A percentile compares a stretch with the other conserved stretches of the same genome.
These are phyloP conservation scores for Coriaria nepalensis DNA, from an alignment of 306 rosid genomes.

Conservation along the genomic window DNA sequence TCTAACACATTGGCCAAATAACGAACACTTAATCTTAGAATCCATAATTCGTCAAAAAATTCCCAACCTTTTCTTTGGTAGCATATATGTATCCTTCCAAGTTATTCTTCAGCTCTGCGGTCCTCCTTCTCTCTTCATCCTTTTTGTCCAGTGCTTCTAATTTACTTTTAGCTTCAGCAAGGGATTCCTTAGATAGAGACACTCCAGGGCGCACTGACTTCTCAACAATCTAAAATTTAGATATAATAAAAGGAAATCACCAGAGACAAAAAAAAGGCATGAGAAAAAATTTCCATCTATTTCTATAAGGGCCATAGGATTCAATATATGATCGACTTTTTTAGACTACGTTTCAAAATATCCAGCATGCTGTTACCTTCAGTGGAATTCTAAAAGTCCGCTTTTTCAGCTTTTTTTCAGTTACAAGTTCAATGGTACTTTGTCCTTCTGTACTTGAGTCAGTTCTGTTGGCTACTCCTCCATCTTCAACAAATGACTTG, in stretches of 20 bases:
- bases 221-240: slow-evolving; percentile 46
- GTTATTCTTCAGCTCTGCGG: slow-evolving; percentile 83
- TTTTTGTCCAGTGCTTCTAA: slow-evolving; percentile 68
- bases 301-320: background rate
- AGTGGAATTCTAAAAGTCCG: slow-evolving; percentile 75
- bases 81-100: slow-evolving; percentile 84
- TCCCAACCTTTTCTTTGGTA: slow-evolving; percentile 83
- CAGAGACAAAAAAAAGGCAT: slow-evolving; percentile 5
- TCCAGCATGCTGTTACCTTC: slow-evolving; percentile 40
- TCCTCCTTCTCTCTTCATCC: slow-evolving; percentile 87
- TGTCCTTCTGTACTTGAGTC: slow-evolving; percentile 38
- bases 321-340: background rate
- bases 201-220: slow-evolving; percentile 49
- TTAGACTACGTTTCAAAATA: slow-evolving; percentile 4
- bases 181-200: slow-evolving; percentile 55
- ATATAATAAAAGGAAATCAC: slow-evolving; percentile 6
- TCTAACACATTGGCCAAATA: background rate
- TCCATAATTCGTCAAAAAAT: background rate
- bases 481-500: slow-evolving; percentile 37
- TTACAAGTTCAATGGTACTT: slow-evolving; percentile 30
- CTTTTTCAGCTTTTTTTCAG: slow-evolving; percentile 73
- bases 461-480: slow-evolving; percentile 27
- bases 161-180: slow-evolving; percentile 61
- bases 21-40: too few species aligned
- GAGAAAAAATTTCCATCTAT: slow-evolving; percentile 2